Evolutionary conservation across 805 yeast genomes (phyloP).

Genomic region (Monosporozyma unispora): DNA sequence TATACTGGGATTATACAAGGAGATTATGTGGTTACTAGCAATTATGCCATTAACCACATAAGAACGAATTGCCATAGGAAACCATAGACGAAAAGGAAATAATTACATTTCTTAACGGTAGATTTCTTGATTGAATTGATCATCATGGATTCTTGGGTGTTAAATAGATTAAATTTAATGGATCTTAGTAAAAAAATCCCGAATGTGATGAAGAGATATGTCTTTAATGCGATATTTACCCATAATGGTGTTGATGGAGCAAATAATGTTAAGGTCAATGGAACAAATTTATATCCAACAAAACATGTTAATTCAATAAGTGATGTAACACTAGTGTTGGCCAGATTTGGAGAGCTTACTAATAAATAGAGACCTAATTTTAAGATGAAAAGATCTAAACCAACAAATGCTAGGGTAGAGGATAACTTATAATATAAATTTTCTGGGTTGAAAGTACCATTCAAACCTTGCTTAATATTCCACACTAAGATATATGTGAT

Average conservation of each 20-base stretch:
- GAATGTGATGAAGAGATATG: constrained; percentile 45
- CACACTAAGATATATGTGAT: constrained; percentile 78
- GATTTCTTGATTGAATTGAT: constrained; percentile 36
- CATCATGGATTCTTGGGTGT: constrained; percentile 41
- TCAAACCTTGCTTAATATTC: constrained; percentile 76
- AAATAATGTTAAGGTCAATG: constrained; percentile 51
- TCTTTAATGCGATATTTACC: constrained; percentile 37
- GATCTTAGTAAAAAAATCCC: constrained; percentile 59
- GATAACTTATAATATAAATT: constrained; percentile 80
- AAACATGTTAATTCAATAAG: constrained; percentile 80
- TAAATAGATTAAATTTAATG: constrained; percentile 35
- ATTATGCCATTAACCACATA: constrained; percentile 58
- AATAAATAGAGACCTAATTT: constrained; percentile 78
- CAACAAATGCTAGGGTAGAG: constrained; percentile 72
- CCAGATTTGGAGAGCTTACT: constrained; percentile 14
- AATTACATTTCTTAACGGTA: constrained; percentile 73
- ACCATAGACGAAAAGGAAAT: constrained; percentile 77
- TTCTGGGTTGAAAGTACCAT: constrained; percentile 89
- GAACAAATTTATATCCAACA: constrained; percentile 90
- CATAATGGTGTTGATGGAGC: constrained; percentile 39
- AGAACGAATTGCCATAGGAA: constrained; percentile 69
- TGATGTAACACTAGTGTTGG: constrained; percentile 30
- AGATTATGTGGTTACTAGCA: no score
- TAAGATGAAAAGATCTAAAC: constrained; percentile 66
- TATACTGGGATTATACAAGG: no score